Conservation (phyloP, 352 stramenopile genomes). For the Pythium aristosporum region DNA sequence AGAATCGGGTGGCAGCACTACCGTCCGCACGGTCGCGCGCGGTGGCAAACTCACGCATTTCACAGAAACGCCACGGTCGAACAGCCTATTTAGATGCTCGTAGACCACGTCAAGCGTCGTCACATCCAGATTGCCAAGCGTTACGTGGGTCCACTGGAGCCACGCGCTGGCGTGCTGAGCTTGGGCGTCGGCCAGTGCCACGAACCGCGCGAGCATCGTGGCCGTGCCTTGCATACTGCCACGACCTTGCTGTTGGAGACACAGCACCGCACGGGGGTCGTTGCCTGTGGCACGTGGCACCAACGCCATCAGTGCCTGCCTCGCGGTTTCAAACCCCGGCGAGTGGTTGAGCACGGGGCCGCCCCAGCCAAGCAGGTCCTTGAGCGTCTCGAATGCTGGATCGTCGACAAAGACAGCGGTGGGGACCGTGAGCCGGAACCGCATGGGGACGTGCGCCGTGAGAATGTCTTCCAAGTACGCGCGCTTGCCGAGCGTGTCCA, state of each 20-base stretch:
- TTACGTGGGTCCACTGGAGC: neutral
- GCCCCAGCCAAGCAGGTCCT: neutral
- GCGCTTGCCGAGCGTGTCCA: neutral
- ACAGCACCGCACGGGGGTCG: neutral
- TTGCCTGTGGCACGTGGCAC: too few relatives aligned
- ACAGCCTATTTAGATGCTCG: neutral
- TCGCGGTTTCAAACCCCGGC: too few relatives aligned
- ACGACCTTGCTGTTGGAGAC: neutral
- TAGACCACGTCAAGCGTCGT: neutral
- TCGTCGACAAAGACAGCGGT: neutral
- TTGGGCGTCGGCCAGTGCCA: neutral
- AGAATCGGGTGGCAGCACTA: neutral
- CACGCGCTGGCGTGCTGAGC: too few relatives aligned
- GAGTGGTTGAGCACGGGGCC: too few relatives aligned
- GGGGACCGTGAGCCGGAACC: neutral
- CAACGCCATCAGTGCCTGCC: too few relatives aligned
- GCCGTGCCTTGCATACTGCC: neutral
- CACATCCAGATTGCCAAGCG: neutral
- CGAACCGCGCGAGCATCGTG: constrained; percentile 1
- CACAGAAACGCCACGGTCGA: neutral
- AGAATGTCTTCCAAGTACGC: neutral
- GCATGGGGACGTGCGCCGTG: neutral
- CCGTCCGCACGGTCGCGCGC: neutral
- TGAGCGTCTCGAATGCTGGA: neutral
- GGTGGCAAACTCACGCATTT: neutral